A percentile compares a stretch with the other conserved stretches of the same genome.
Conservation (phyloP, 768 basidiomycete species). For the Suillus ampliporus region DNA sequence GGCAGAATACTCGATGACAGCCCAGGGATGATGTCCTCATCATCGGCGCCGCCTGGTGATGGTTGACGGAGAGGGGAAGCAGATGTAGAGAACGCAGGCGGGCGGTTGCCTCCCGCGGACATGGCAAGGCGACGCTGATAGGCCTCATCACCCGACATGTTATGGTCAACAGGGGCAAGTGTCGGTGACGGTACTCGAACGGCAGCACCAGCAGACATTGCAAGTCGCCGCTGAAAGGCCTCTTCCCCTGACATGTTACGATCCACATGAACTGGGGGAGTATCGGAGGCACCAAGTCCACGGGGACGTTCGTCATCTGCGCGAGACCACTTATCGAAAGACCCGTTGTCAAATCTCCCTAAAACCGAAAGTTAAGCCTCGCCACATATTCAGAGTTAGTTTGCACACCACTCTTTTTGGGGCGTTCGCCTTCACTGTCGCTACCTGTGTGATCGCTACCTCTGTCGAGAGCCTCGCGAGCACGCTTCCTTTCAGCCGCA, state of each 20-base stretch:
- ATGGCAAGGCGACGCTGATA: slow-evolving; percentile 78
- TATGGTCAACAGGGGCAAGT: slow-evolving; percentile 47
- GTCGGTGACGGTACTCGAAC: slow-evolving; percentile 33
- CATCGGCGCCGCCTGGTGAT: slow-evolving; percentile 22
- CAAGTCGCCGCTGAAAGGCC: slow-evolving; percentile 78
- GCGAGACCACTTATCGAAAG: slow-evolving; percentile 60
- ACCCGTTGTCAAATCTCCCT: slow-evolving; percentile 46
- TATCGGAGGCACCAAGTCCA: slow-evolving; percentile 24
- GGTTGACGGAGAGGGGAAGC: slow-evolving; percentile 27
- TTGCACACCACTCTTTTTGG: slow-evolving; percentile 67
- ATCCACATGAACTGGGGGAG: slow-evolving; percentile 46
- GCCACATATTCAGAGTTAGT: neutral
- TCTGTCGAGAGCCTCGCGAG: slow-evolving; percentile 50
- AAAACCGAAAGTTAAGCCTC: slow-evolving; percentile 32
- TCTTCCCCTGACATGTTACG: slow-evolving; percentile 74
- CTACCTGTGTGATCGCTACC: slow-evolving; percentile 71
- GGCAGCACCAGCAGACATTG: slow-evolving; percentile 54
- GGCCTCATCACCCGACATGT: slow-evolving; percentile 78
- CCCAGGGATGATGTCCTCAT: slow-evolving; percentile 33
- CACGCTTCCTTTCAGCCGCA: slow-evolving; percentile 63
- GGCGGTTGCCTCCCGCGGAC: slow-evolving; percentile 43
- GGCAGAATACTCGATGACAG: slow-evolving; percentile 11
- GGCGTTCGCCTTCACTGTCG: slow-evolving; percentile 68
- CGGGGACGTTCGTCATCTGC: slow-evolving; percentile 52
- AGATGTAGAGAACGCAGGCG: slow-evolving; percentile 1